phyloP scores from a whole-genome alignment of 805 yeast species.

The Isabelozyma heimii region DNA sequence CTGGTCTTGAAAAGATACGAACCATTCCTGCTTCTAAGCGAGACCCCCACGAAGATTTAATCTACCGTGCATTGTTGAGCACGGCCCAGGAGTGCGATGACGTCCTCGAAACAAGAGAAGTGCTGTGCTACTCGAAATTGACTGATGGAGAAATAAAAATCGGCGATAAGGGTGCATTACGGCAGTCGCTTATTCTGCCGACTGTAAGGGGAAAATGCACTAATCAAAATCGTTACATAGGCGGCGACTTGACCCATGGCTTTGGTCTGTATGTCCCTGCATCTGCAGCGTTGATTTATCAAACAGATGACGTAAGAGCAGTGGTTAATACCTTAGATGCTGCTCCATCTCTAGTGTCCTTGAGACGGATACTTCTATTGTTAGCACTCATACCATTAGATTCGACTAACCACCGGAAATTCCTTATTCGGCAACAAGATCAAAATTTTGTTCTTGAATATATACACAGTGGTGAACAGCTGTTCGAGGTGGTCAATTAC shows the following conservation, averaged over 20 bases:
- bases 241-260: constrained; percentile 16
- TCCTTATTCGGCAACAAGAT: not conserved
- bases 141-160: not conserved
- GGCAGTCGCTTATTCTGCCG: not conserved
- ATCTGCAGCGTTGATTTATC: constrained; percentile 9
- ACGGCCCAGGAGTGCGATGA: not conserved
- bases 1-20: not conserved
- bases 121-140: not conserved
- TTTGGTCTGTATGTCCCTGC: constrained; percentile 9
- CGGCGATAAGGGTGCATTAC: not conserved
- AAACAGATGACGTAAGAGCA: constrained; percentile 11
- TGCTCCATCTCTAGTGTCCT: not conserved
- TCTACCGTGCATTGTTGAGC: not conserved
- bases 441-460: not conserved
- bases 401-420: not conserved
- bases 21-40: not conserved
- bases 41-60: not conserved
- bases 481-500: constrained; percentile 10
- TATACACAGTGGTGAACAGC: not conserved
- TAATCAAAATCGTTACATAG: constrained; percentile 8
- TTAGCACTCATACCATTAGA: constrained; percentile 19
- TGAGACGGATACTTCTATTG: constrained; percentile 15
- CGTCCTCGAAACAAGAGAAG: not conserved
- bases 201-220: not conserved
- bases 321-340: constrained; percentile 10